Evolutionary conservation across 176 grass and related monocot species (phyloP).

Genomic region (Echinochloa phyllopogon): DNA sequence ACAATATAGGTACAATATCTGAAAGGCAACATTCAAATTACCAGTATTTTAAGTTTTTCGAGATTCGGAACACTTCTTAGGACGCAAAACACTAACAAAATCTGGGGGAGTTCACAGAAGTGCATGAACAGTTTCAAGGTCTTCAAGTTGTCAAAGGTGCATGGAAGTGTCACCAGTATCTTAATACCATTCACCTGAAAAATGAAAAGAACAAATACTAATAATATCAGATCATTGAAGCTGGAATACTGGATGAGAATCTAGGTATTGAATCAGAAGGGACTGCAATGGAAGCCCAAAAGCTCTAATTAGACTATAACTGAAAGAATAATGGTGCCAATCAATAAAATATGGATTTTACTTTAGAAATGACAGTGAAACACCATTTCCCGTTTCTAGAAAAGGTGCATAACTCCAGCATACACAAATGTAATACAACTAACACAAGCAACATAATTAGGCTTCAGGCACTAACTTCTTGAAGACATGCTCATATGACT

Average conservation of each 20-base stretch:
- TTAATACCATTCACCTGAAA: background rate
- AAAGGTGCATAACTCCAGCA: background rate
- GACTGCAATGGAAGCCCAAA: background rate
- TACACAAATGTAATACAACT: background rate
- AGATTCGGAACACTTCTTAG: slow-evolving; percentile 30
- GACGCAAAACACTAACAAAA: slow-evolving; percentile 29
- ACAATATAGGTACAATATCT: background rate
- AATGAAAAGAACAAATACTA: background rate
- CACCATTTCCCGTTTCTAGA: background rate
- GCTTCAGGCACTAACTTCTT: background rate
- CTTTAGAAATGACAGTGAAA: background rate
- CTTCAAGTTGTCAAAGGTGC: slow-evolving; percentile 32
- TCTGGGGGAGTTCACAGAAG: slow-evolving; percentile 32
- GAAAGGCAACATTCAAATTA: slow-evolving; percentile 12
- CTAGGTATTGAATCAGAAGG: background rate
- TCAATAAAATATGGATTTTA: background rate
- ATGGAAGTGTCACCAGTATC: slow-evolving; percentile 29
- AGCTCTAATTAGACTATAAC: background rate
- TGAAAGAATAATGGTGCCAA: background rate
- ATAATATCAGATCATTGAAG: background rate
- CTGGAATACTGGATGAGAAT: background rate
- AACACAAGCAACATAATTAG: background rate
- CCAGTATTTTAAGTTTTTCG: slow-evolving; percentile 29
- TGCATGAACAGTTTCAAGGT: slow-evolving; percentile 23
- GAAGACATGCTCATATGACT: background rate